Conservation (phyloP, 805 yeast species). For the Ogataea nonfermentans region DNA sequence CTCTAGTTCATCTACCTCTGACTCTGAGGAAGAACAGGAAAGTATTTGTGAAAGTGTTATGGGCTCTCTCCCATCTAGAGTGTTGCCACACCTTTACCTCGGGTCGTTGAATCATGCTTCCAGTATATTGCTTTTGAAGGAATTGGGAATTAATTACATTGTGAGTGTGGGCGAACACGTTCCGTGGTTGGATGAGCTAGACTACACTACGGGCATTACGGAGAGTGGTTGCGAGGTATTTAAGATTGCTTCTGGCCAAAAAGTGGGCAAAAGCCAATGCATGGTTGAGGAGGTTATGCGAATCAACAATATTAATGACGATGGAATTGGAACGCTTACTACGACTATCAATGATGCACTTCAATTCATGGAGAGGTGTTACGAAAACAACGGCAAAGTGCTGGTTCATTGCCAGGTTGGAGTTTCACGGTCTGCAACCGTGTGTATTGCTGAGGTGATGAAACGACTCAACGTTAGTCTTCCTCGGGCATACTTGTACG, state of each 20-base stretch:
- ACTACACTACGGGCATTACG: slow-evolving; percentile 17
- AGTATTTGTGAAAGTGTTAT: slow-evolving; percentile 35
- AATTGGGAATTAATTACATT: slow-evolving; percentile 67
- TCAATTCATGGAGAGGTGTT: slow-evolving; percentile 59
- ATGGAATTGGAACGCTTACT: slow-evolving; percentile 80
- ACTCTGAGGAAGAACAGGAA: slow-evolving; percentile 13
- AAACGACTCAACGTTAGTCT: slow-evolving; percentile 62
- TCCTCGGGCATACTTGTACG: slow-evolving; percentile 80
- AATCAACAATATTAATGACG: slow-evolving; percentile 79
- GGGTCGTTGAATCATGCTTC: slow-evolving; percentile 86
- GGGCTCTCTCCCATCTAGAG: slow-evolving; percentile 82
- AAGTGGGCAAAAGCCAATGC: slow-evolving; percentile 22
- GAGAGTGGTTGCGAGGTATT: slow-evolving; percentile 32
- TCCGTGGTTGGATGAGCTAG: slow-evolving; percentile 51
- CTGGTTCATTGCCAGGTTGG: slow-evolving; percentile 95
- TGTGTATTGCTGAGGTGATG: slow-evolving; percentile 95
- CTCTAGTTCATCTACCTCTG: slow-evolving; percentile 3
- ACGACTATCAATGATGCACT: slow-evolving; percentile 61
- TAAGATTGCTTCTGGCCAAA: slow-evolving; percentile 21
- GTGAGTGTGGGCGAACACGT: slow-evolving; percentile 84
- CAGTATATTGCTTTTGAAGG: slow-evolving; percentile 56
- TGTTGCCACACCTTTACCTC: slow-evolving; percentile 77
- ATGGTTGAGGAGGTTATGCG: slow-evolving; percentile 51
- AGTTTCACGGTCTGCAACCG: slow-evolving; percentile 91
- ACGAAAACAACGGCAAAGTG: slow-evolving; percentile 45